Evolutionary conservation across 1,284 basidiomycete species (phyloP).

Genomic region (Spongispora temasekensis): DNA sequence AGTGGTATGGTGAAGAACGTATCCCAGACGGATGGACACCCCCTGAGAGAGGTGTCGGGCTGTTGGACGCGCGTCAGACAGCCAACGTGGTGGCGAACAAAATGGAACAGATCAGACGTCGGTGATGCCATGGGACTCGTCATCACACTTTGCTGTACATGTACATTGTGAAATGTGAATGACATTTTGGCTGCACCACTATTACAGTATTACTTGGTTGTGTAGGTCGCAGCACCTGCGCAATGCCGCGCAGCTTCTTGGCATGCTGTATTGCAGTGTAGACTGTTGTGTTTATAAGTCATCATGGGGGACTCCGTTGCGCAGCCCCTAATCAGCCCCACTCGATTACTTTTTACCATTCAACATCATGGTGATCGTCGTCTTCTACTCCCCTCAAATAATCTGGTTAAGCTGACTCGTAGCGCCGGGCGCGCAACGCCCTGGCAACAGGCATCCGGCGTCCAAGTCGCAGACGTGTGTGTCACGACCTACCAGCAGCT

Average conservation of each 20-base stretch:
- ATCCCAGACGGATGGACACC: slow-evolving; percentile 51
- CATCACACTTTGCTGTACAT: too few species aligned
- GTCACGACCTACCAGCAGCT: slow-evolving; percentile 71
- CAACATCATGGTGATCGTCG: too few species aligned
- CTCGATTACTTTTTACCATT: too few species aligned
- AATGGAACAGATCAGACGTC: slow-evolving; percentile 28
- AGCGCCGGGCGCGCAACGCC: not conserved
- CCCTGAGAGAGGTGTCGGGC: slow-evolving; percentile 22
- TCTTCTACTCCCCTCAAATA: too few species aligned
- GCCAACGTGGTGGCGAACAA: slow-evolving; percentile 30
- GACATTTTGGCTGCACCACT: too few species aligned
- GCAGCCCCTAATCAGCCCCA: slow-evolving; percentile 18
- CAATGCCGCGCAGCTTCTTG: slow-evolving; percentile 14
- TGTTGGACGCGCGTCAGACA: slow-evolving; percentile 25
- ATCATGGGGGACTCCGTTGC: too few species aligned
- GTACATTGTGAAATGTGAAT: too few species aligned
- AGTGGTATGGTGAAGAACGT: slow-evolving; percentile 55
- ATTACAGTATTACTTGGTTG: not conserved
- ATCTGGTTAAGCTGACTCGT: too few species aligned
- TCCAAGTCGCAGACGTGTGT: slow-evolving; percentile 64
- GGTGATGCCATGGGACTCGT: not conserved
- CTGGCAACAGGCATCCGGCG: slow-evolving; percentile 56
- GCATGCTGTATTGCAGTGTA: not conserved
- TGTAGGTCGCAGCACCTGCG: slow-evolving; percentile 17
- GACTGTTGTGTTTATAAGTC: slow-evolving; percentile 15